These are phyloP conservation scores for Yamagishiella unicocca DNA, from an alignment of 139 green algal genomes.

Conservation along the genomic window DNA sequence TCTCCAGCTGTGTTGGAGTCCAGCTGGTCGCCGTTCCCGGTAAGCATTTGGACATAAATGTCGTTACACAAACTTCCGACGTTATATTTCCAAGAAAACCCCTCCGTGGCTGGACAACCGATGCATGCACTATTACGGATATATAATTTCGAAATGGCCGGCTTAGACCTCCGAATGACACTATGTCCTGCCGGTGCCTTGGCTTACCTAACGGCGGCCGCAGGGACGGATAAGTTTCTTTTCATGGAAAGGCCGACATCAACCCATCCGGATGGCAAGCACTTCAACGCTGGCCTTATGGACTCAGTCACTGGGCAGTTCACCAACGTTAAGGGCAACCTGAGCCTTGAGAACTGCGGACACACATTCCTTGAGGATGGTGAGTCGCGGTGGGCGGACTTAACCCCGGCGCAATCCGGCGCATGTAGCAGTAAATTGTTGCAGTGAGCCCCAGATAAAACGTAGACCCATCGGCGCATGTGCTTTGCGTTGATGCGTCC, in stretches of 20 bases:
- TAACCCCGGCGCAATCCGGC: no score
- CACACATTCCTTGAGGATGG: constrained; percentile 33
- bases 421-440: no score
- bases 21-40: constrained; percentile 34
- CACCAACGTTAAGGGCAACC: neutral
- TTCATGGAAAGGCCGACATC: constrained; percentile 34
- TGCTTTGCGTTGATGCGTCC: no score
- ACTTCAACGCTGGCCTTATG: constrained; percentile 34
- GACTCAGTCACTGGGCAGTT: neutral
- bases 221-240: constrained; percentile 35
- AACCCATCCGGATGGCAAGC: constrained; percentile 26
- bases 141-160: no score
- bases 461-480: no score
- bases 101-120: no score
- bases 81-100: neutral
- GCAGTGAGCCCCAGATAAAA: no score
- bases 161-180: no score
- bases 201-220: no score
- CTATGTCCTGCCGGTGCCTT: no score
- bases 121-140: no score
- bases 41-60: neutral
- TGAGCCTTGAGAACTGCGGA: constrained; percentile 46
- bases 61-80: neutral
- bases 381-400: no score
- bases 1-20: constrained; percentile 19